phyloP scores from a whole-genome alignment of 2,329 filamentous ascomycete genomes.

The Cercospora canescens region DNA sequence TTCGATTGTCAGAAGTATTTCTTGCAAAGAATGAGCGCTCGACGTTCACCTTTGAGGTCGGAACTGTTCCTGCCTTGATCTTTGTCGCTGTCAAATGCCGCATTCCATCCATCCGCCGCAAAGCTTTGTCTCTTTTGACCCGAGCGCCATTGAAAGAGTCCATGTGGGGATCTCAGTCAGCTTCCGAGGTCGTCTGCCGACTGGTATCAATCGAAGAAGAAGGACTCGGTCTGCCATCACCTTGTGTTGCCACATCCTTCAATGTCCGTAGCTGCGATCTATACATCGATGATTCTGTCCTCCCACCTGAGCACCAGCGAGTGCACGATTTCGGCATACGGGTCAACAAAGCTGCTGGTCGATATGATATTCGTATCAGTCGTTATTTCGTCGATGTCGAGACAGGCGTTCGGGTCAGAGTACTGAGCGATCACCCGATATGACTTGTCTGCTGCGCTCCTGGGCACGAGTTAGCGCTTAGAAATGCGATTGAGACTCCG shows the following conservation, averaged over 20 bases:
- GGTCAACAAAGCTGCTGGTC: slow-evolving; percentile 10
- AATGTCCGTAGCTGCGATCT: not conserved
- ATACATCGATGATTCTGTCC: slow-evolving; percentile 12
- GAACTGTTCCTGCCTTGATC: slow-evolving; percentile 25
- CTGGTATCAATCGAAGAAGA: slow-evolving; percentile 29
- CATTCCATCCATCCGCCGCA: slow-evolving; percentile 23
- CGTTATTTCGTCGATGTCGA: slow-evolving; percentile 8
- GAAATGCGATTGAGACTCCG: not conserved
- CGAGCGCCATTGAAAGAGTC: slow-evolving; percentile 27
- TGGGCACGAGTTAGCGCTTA: not conserved
- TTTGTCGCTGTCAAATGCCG: slow-evolving; percentile 29
- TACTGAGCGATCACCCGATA: slow-evolving; percentile 20
- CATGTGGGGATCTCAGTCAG: slow-evolving; percentile 24
- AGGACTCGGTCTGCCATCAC: slow-evolving; percentile 18
- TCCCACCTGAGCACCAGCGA: slow-evolving; percentile 18
- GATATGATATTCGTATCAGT: slow-evolving; percentile 20
- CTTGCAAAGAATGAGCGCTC: slow-evolving; percentile 10
- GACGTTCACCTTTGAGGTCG: slow-evolving; percentile 30
- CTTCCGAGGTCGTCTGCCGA: slow-evolving; percentile 18
- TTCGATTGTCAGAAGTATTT: slow-evolving; percentile 21
- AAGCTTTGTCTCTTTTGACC: slow-evolving; percentile 25
- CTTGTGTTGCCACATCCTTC: not conserved
- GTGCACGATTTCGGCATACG: slow-evolving; percentile 21
- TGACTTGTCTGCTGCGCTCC: slow-evolving; percentile 5
- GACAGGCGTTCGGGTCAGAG: slow-evolving; percentile 3